Evolutionary conservation across 768 basidiomycete species (phyloP), one percentile per base, ranked within the genome.

Genomic region (Naganishia kalamii): DNA sequence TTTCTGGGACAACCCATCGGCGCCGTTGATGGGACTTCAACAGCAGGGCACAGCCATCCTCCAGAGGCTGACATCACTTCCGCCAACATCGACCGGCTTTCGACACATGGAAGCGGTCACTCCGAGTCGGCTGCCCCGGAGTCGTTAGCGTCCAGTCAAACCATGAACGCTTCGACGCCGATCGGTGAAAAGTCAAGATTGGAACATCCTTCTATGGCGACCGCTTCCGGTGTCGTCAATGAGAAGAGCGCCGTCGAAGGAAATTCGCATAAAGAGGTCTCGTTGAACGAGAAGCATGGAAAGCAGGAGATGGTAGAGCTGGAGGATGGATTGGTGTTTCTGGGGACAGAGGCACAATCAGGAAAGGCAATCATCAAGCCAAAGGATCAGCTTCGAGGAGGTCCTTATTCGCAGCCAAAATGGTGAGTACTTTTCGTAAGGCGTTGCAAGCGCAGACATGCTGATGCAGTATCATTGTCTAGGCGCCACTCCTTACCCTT

Each of bases 401-500:
- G 64, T 5, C 64, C 64, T 29, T 60, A 59, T 35, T 60, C 64
- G 11, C 51, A 37, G 8, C 64, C 64, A n/a, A 40, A 46, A 40
- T 65, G 43, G 37, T 32, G 21, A 57, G 33, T 57, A 3, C 23
- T 17, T 8, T 35, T 35, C 37, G 50, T 25, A 5, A 4, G 25
- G 21, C n/a, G 10, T 32, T n/a, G n/a, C 3, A 7, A 13, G 6
- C 11, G 29, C 7, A 52, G 11, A 19, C 7, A 11, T 4, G 32
- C 51, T 52, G 21, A 52, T 11, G 46, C n/a, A 47, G n/a, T n/a
- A 2, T 35, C n/a, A 13, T 35, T 13, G n/a, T 35, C 15, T 15
- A 57, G 54, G 54, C 54, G 54, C 13, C 64, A 65, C 41, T 65
- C 64, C 13, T 29, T 66, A 23, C 65, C 65, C 1, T 74, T 75